phyloP scores from a whole-genome alignment of 2,329 filamentous ascomycete species.

The Monosporascus sp. region DNA sequence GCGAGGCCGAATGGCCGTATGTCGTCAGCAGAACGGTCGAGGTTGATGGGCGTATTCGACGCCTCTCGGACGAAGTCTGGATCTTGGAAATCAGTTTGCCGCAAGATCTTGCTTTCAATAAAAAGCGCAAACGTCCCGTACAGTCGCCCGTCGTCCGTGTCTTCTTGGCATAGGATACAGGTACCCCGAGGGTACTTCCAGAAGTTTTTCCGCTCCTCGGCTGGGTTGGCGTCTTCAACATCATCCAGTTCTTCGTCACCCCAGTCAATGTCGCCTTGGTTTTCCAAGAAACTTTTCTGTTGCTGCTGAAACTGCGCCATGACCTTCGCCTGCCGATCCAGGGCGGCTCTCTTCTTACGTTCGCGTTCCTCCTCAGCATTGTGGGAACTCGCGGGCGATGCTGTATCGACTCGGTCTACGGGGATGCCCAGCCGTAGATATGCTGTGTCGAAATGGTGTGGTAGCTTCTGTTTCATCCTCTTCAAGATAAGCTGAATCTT shows the following conservation, averaged over 20 bases:
- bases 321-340: slow-evolving; percentile 84
- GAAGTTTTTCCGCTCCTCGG: slow-evolving; percentile 64
- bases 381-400: slow-evolving; percentile 67
- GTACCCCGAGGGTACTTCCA: slow-evolving; percentile 92
- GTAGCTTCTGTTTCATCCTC: slow-evolving; percentile 78
- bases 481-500: slow-evolving; percentile 82
- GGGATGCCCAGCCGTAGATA: slow-evolving; percentile 61
- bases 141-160: slow-evolving; percentile 80
- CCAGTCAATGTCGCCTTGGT: slow-evolving; percentile 84
- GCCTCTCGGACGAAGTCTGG: slow-evolving; percentile 81
- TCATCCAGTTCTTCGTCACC: slow-evolving; percentile 77
- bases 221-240: slow-evolving; percentile 52
- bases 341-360: slow-evolving; percentile 82
- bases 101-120: slow-evolving; percentile 77
- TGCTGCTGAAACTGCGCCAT: slow-evolving; percentile 99
- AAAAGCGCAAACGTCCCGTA: slow-evolving; percentile 93
- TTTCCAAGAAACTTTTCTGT: slow-evolving; percentile 90
- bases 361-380: slow-evolving; percentile 68
- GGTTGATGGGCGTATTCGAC: slow-evolving; percentile 68
- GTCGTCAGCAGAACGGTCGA: slow-evolving; percentile 79
- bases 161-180: slow-evolving; percentile 95
- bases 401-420: slow-evolving; percentile 74
- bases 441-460: slow-evolving; percentile 64
- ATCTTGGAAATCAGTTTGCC: slow-evolving; percentile 80
- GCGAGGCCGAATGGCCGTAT: slow-evolving; percentile 88